phyloP scores from a whole-genome alignment of 2,329 filamentous ascomycete species.

The Nigrograna mackinnonii region DNA sequence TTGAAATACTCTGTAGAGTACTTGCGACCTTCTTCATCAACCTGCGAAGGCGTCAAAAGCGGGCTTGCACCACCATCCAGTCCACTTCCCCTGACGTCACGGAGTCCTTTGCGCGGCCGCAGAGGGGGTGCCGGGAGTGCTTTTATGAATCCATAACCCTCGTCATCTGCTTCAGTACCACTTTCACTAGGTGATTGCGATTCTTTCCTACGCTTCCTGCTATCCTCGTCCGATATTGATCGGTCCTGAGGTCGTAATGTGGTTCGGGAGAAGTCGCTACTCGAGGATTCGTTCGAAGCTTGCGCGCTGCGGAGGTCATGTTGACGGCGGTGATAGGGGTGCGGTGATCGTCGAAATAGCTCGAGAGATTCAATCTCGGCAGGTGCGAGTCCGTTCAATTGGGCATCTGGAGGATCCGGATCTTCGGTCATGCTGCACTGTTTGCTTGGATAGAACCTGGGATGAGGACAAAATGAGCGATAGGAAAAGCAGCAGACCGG shows the following conservation, averaged over 20 bases:
- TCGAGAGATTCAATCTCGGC: slow-evolving; percentile 33
- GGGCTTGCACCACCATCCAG: slow-evolving; percentile 40
- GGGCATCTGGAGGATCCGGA: slow-evolving; percentile 6
- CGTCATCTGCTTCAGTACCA: slow-evolving; percentile 93
- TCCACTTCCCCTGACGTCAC: slow-evolving; percentile 51
- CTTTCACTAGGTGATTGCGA: slow-evolving; percentile 71
- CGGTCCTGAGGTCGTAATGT: slow-evolving; percentile 16
- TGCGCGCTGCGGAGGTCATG: slow-evolving; percentile 24
- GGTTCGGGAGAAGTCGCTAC: slow-evolving; percentile 20
- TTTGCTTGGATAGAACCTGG: no score
- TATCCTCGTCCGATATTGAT: slow-evolving; percentile 29
- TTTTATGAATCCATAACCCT: slow-evolving; percentile 75
- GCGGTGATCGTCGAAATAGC: slow-evolving; percentile 41
- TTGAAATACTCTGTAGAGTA: slow-evolving; percentile 43
- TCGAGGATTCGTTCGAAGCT: slow-evolving; percentile 15
- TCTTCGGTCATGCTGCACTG: neutral
- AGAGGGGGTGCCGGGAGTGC: slow-evolving; percentile 79
- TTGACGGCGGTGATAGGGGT: slow-evolving; percentile 40
- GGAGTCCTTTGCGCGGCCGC: slow-evolving; percentile 76
- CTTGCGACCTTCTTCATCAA: slow-evolving; percentile 51
- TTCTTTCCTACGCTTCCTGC: slow-evolving; percentile 27
- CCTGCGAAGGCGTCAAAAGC: slow-evolving; percentile 50
- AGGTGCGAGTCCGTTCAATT: slow-evolving; percentile 19
- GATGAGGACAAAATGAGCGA: no score
- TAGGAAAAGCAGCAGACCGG: no score